Evolutionary conservation across 768 basidiomycete genomes (phyloP).

Genomic region (Pisolithus marmoratus): DNA sequence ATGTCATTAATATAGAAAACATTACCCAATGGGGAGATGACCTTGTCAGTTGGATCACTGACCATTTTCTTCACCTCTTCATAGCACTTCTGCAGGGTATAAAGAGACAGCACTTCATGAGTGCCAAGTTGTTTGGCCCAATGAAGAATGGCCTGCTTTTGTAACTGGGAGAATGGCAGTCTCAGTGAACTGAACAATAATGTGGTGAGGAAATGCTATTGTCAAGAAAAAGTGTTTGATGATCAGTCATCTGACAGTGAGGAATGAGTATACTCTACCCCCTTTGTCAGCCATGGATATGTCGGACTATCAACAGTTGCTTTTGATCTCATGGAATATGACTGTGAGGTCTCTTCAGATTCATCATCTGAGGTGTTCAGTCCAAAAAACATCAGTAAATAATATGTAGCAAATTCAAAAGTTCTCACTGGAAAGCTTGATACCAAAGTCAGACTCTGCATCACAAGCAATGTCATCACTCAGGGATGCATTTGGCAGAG

Average conservation of each 20-base stretch:
- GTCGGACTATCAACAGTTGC: neutral
- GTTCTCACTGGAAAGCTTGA: too few species aligned
- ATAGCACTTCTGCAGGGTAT: slow-evolving; percentile 4
- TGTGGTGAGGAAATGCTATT: slow-evolving; percentile 19
- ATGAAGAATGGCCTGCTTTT: slow-evolving; percentile 20
- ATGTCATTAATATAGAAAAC: slow-evolving; percentile 20
- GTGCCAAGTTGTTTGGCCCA: slow-evolving; percentile 26
- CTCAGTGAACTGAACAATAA: slow-evolving; percentile 24
- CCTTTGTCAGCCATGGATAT: neutral
- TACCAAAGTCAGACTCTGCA: too few species aligned
- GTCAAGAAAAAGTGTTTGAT: neutral
- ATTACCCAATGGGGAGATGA: slow-evolving; percentile 15
- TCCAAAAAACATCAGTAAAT: too few species aligned
- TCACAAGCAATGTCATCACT: too few species aligned
- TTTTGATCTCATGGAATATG: too few species aligned
- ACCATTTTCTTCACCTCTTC: neutral
- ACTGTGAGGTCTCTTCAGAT: too few species aligned
- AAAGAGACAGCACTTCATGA: slow-evolving; percentile 17
- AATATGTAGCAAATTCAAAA: too few species aligned
- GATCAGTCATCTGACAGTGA: too few species aligned
- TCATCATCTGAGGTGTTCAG: too few species aligned
- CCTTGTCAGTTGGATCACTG: slow-evolving; percentile 18
- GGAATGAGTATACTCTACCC: neutral
- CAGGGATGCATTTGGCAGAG: too few species aligned
- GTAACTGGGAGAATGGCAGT: slow-evolving; percentile 22